Percentiles rank a stretch among this genome's conserved stretches.
These are phyloP conservation scores for Globisporangium barbulae DNA, from an alignment of 352 stramenopile species.

Conservation along the genomic window DNA sequence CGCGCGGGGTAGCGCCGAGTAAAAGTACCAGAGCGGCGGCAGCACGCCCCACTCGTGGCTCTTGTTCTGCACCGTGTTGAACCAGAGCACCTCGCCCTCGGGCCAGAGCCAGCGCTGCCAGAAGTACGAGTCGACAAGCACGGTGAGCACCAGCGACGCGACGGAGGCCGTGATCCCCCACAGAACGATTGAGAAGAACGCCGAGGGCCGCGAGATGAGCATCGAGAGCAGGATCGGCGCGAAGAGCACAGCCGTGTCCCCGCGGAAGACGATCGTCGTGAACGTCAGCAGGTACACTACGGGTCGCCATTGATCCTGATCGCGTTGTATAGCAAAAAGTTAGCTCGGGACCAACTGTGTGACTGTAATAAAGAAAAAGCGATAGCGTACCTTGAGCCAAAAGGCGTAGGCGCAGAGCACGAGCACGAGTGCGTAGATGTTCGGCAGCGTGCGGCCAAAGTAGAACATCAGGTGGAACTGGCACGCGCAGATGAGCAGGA, in stretches of 20 bases:
- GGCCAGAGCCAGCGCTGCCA: slow-evolving; percentile 95
- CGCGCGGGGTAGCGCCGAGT: slow-evolving; percentile 91
- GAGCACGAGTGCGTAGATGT: slow-evolving; percentile 93
- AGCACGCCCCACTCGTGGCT: slow-evolving; percentile 96
- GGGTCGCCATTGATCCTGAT: slow-evolving; percentile 34
- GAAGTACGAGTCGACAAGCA: slow-evolving; percentile 93
- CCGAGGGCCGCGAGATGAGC: slow-evolving; percentile 66
- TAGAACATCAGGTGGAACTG: slow-evolving; percentile 99
- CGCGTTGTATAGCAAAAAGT: not conserved
- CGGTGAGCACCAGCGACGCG: slow-evolving; percentile 73
- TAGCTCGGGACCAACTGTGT: not conserved
- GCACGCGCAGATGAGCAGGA: slow-evolving; percentile 85
- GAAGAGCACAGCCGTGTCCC: slow-evolving; percentile 96
- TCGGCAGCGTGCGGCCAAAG: slow-evolving; percentile 94
- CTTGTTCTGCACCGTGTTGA: slow-evolving; percentile 96
- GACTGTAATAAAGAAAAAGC: not conserved
- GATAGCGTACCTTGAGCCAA: slow-evolving; percentile 43
- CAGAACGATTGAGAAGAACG: slow-evolving; percentile 71
- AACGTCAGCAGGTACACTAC: slow-evolving; percentile 87
- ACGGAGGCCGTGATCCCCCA: slow-evolving; percentile 79
- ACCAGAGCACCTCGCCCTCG: slow-evolving; percentile 98
- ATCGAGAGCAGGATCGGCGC: slow-evolving; percentile 91
- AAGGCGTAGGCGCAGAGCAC: slow-evolving; percentile 62
- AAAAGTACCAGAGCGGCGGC: slow-evolving; percentile 96
- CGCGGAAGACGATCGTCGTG: slow-evolving; percentile 95